Evolutionary conservation across 345 rosid species (phyloP).

Genomic region (Mercurialis annua): DNA sequence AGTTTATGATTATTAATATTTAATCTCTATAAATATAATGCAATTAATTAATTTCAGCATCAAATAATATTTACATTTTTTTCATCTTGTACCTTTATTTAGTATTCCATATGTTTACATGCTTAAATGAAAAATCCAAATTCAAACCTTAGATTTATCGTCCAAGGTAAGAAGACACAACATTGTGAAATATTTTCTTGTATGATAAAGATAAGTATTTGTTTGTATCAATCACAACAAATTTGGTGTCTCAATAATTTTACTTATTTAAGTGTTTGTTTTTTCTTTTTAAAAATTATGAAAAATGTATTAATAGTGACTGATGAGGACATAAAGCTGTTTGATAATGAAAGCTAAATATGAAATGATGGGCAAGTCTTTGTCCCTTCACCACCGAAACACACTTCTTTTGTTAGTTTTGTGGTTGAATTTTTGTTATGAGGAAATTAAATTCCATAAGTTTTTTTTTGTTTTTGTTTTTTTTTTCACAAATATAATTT

Average conservation of each 20-base stretch:
- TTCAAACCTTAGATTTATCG: slow-evolving; percentile 2
- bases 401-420: slow-evolving; percentile 27
- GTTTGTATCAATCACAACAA: slow-evolving; percentile 28
- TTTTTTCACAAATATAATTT: too few relatives aligned
- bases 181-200: background rate
- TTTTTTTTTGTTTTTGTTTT: background rate
- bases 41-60: too few relatives aligned
- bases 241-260: slow-evolving; percentile 8
- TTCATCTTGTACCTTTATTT: too few relatives aligned
- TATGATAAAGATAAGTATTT: slow-evolving; percentile 6
- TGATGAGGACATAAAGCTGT: slow-evolving; percentile 54
- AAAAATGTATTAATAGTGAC: slow-evolving; percentile 11
- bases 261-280: background rate
- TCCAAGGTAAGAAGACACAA: background rate
- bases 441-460: too few relatives aligned
- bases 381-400: slow-evolving; percentile 33
- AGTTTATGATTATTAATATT: too few relatives aligned
- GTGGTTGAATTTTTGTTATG: slow-evolving; percentile 27
- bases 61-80: too few relatives aligned
- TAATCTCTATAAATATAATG: too few relatives aligned
- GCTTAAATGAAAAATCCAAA: slow-evolving; percentile 1
- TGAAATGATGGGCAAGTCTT: slow-evolving; percentile 25
- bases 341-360: slow-evolving; percentile 32
- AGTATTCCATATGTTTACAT: background rate
- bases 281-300: background rate